phyloP scores from a whole-genome alignment of 139 green algal genomes.

The Trebouxia sp. region DNA sequence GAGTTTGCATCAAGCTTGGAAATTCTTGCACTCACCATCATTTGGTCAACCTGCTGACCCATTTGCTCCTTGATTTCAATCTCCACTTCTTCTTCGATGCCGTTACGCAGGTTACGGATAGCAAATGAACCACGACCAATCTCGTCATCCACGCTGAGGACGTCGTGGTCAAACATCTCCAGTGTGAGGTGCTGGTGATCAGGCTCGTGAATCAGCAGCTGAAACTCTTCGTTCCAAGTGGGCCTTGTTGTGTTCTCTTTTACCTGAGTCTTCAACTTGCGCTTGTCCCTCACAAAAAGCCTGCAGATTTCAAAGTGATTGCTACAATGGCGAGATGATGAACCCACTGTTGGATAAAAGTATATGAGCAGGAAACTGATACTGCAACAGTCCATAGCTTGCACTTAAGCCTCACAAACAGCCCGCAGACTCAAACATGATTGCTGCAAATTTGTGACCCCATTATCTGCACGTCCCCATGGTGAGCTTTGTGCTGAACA shows the following conservation, averaged over 20 bases:
- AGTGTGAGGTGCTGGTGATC: slow-evolving; percentile 32
- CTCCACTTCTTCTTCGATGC: slow-evolving; percentile 21
- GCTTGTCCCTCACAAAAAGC: slow-evolving; percentile 32
- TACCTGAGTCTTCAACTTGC: slow-evolving; percentile 41
- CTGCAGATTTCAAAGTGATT: neutral
- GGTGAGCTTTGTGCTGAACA: too few relatives aligned
- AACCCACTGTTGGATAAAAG: too few relatives aligned
- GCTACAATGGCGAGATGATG: too few relatives aligned
- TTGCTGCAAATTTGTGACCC: too few relatives aligned
- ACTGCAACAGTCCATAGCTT: too few relatives aligned
- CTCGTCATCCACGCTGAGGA: slow-evolving; percentile 23
- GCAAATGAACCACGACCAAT: slow-evolving; percentile 12
- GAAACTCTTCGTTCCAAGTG: slow-evolving; percentile 45
- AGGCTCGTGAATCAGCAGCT: slow-evolving; percentile 44
- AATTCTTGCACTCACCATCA: neutral
- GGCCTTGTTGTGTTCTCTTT: slow-evolving; percentile 31
- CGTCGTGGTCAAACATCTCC: slow-evolving; percentile 30
- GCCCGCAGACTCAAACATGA: too few relatives aligned
- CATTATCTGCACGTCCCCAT: too few relatives aligned
- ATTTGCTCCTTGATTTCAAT: slow-evolving; percentile 15
- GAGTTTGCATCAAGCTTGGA: too few relatives aligned
- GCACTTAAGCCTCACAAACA: too few relatives aligned
- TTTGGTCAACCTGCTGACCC: neutral
- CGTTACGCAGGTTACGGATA: slow-evolving; percentile 24
- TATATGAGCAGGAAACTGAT: too few relatives aligned